Conservation (phyloP, 2,329 filamentous ascomycete genomes). For the Colletotrichum lentis region DNA sequence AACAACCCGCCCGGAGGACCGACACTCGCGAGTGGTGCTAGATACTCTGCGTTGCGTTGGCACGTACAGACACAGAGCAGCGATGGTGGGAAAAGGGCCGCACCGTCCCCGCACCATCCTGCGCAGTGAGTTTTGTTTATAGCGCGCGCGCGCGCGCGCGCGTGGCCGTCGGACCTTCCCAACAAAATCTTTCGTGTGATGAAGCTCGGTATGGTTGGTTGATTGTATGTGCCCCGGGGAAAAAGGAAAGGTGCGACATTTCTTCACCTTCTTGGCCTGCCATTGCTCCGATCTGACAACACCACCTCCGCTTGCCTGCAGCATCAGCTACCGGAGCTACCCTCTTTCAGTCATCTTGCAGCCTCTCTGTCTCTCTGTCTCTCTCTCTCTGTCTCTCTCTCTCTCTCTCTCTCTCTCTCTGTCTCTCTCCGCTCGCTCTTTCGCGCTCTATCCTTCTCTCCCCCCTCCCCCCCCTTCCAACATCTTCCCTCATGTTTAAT, state of each 20-base stretch:
- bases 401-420: background rate
- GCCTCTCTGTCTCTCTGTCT: background rate
- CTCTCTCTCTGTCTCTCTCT: background rate
- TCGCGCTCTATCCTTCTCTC: background rate
- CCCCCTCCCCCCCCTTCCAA: too few relatives aligned
- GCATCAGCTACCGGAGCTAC: background rate
- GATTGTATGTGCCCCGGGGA: background rate
- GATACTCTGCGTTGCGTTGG: background rate
- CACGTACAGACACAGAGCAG: background rate
- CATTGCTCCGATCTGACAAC: constrained; percentile 18
- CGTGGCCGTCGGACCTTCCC: constrained; percentile 34
- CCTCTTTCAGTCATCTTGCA: background rate
- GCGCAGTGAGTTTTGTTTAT: constrained; percentile 25
- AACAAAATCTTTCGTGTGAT: constrained; percentile 32
- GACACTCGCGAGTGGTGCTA: constrained; percentile 2
- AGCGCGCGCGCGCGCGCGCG: too few relatives aligned
- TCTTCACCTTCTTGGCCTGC: constrained; percentile 32
- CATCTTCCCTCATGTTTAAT: constrained; percentile 30
- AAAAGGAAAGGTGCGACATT: constrained; percentile 26
- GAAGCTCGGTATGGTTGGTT: background rate
- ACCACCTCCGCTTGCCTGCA: constrained; percentile 22
- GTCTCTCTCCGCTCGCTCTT: too few relatives aligned
- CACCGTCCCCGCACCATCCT: constrained; percentile 23
- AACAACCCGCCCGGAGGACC: constrained; percentile 18
- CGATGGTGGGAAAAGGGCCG: background rate